Evolutionary conservation across 2,329 filamentous ascomycete genomes (phyloP), one percentile per base, ranked within the genome.

Genomic region (Penicillium sp.): DNA sequence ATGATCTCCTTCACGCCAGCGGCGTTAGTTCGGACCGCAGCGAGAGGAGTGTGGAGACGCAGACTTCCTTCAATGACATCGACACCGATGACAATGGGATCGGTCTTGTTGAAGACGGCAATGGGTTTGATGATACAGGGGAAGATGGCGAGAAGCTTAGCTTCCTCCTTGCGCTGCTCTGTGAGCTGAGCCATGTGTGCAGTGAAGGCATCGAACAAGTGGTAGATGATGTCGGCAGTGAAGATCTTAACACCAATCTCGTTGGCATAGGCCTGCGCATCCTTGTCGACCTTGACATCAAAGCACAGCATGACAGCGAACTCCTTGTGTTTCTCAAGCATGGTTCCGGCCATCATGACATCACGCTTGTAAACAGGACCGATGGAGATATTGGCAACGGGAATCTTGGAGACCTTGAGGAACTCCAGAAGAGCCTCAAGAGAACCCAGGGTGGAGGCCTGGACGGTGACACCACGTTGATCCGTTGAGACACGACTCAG

Each of bases 301-400:
- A 99, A 99, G 72, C 93, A 97, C 42, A 99, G 84, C 93, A 99
- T 99, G 68, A 97, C 89, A n/a, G 93, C 93, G 62, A 86, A 95
- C 68, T 99, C 91, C 59, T 89, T 89, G 13, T 86, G 81, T 76
- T 96, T 97, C 74, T 99, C 93, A 64, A 97, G 72, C 93, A 99
- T 99, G 60, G 89, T 87, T 65, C 89, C 91, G 1, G 77, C 89
- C 80, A 83, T 91, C 81, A 97, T 93, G 46, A 99, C 88, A 72
- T 99, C 93, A 64, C 93, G 89, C 79, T 96, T 96, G 82, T 88
- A 97, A 33, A 99, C 92, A 2, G 93, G 93, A 40, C 93, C 93
- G 64, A 99, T 97, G 52, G 89, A 92, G 56, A 99, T 95, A 70
- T 96, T 95, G 62, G 90, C 87, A 18, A 99, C 93, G 1, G 93